These are phyloP conservation scores for Calonectria pseudoturangicola DNA, from an alignment of 2,329 filamentous ascomycete genomes.

Conservation along the genomic window DNA sequence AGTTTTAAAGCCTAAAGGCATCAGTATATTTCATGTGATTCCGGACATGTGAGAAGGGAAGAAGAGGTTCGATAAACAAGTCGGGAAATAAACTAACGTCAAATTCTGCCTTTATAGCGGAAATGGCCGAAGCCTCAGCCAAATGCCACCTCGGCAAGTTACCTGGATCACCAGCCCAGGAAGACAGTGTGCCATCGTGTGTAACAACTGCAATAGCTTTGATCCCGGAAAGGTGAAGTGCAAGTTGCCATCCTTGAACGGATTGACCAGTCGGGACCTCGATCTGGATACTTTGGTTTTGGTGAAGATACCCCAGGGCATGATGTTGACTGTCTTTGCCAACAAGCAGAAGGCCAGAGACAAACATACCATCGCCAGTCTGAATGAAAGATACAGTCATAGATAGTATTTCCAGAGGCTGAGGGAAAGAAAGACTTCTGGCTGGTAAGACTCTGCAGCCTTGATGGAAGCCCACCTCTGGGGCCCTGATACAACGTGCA, in stretches of 20 bases:
- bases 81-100: constrained; percentile 34
- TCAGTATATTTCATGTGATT: neutral
- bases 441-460: constrained; percentile 34
- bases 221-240: constrained; percentile 35
- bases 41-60: neutral
- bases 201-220: constrained; percentile 34
- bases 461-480: neutral
- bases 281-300: constrained; percentile 1
- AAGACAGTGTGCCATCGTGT: constrained; percentile 34
- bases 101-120: constrained; percentile 44
- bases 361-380: neutral
- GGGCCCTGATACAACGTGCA: constrained; percentile 14
- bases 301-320: constrained; percentile 42
- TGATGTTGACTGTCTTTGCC: constrained; percentile 20
- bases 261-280: constrained; percentile 12
- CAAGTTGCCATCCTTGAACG: constrained; percentile 43
- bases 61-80: no score
- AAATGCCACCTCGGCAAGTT: constrained; percentile 40
- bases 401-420: constrained; percentile 23
- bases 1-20: constrained; percentile 42
- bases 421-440: constrained; percentile 13
- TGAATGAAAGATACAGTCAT: constrained; percentile 40
- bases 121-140: constrained; percentile 29
- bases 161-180: constrained; percentile 36
- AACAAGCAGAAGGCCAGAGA: constrained; percentile 40